Evolutionary conservation across 164 flowering plant genomes (phyloP).

Genomic region (Macadamia tetraphylla): DNA sequence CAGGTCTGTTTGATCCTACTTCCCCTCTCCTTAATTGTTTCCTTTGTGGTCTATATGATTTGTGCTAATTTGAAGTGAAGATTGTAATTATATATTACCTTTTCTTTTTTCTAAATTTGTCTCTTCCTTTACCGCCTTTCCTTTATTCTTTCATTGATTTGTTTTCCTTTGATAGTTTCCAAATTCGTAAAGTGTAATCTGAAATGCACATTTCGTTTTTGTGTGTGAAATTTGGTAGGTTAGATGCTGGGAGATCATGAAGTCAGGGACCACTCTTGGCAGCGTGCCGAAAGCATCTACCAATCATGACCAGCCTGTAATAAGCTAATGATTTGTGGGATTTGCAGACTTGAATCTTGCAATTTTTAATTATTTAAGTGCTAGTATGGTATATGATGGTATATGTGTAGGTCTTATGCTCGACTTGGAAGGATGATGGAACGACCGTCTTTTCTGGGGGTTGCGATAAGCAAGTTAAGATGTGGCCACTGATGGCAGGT

Average conservation of each 20-base stretch:
- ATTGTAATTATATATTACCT: too few relatives aligned
- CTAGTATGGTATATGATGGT: neutral
- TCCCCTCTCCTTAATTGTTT: conserved; percentile 1
- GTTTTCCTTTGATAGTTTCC: too few relatives aligned
- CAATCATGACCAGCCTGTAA: conserved; percentile 92
- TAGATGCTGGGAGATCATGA: conserved; percentile 83
- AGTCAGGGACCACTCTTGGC: conserved; percentile 33
- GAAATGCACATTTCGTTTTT: too few relatives aligned
- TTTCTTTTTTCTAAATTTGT: too few relatives aligned
- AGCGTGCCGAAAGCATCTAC: conserved; percentile 77
- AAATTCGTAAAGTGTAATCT: too few relatives aligned
- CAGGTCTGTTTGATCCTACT: conserved; percentile 45
- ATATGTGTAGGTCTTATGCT: conserved; percentile 69
- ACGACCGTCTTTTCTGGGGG: conserved; percentile 96
- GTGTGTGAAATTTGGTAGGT: conserved; percentile 39
- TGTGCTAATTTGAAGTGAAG: too few relatives aligned
- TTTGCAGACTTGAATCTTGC: neutral
- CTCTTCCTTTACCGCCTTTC: too few relatives aligned
- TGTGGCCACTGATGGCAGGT: conserved; percentile 92
- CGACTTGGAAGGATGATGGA: conserved; percentile 98
- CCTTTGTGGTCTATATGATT: too few relatives aligned
- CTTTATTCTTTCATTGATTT: too few relatives aligned
- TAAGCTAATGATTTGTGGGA: neutral
- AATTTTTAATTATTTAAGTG: neutral
- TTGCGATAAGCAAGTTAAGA: conserved; percentile 94